These are phyloP conservation scores for Phytophthora multivora DNA, from an alignment of 352 stramenopile genomes.

Conservation along the genomic window DNA sequence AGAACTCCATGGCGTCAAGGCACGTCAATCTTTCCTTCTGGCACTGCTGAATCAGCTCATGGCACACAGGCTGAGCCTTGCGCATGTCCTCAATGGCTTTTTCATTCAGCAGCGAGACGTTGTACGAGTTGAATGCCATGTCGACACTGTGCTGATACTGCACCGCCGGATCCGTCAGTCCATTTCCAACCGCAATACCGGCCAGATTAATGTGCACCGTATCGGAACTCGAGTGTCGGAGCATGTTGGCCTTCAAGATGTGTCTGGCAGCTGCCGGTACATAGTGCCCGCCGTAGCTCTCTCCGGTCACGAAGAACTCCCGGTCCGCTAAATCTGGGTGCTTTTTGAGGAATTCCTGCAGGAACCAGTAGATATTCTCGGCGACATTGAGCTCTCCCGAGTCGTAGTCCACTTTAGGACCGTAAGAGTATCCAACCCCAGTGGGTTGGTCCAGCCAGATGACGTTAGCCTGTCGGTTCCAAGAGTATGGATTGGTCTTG, in stretches of 20 bases:
- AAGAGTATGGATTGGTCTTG: conserved; percentile 57
- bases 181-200: conserved; percentile 79
- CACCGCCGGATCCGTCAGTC: conserved; percentile 63
- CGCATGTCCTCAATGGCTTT: conserved; percentile 54
- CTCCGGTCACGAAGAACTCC: conserved; percentile 66
- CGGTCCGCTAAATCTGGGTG: conserved; percentile 53
- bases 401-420: conserved; percentile 42
- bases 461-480: conserved; percentile 70
- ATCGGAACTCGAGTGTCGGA: conserved; percentile 25
- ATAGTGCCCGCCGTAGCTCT: conserved; percentile 76
- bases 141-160: conserved; percentile 74
- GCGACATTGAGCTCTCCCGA: conserved; percentile 55
- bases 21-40: conserved; percentile 51
- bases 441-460: conserved; percentile 79
- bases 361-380: conserved; percentile 74
- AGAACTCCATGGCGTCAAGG: conserved; percentile 61
- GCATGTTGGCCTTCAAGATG: conserved; percentile 53
- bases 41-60: conserved; percentile 57
- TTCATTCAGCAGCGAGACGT: conserved; percentile 58
- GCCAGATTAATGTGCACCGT: conserved; percentile 48
- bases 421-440: conserved; percentile 71
- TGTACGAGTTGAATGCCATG: conserved; percentile 79
- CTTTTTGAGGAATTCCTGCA: conserved; percentile 69
- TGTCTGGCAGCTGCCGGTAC: conserved; percentile 58
- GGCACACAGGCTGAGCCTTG: conserved; percentile 55